Base-by-base conservation (phyloP, 768 basidiomycete genomes). In the Grammothele lineata region DNA sequence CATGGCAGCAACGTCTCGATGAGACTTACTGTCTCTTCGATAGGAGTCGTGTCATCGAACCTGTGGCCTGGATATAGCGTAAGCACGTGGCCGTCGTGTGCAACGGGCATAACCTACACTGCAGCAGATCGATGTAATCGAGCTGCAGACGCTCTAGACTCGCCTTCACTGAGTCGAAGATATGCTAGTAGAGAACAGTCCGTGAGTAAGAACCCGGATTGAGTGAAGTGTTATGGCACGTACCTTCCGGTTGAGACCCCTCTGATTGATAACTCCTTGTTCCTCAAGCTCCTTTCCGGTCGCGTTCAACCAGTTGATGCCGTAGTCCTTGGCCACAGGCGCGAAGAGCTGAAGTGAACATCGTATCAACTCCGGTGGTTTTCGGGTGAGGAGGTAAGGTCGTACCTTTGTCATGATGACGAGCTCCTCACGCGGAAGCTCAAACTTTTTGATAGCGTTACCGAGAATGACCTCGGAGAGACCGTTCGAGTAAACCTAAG, bases 41-140 rank as follows among this genome's bases (percentile, higher is more conserved):
- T 67, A 1, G 72, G 70, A 0, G 72, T 72, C 18, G 68, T 56
- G 12, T 56, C 48, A 48, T 64, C 62, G 40, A 62, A 57, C 4
- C 57, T 51, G 41, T 61, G 59, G 48, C 57, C 52, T 60, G 25
- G 6, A 8, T 8, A 19, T 36, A 17, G 8, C 35, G 17, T 36
- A 14, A 19, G 18, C 35, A 9, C 18, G 35, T 6, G 17, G 12
- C 6, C 9, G 27, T 14, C 27, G 14, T 30, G 27, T 7, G 5
- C 22, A 11, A 12, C 5, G 15, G 5, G 2, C 7, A 3, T 36
- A 10, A 36, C 66, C 37, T 47, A 70, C 75, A 75, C 59, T 76
- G 80, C 23, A 82, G 66, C 3, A 83, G 55, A 55, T 84, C 83
- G 44, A 84, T 72, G 49, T 83, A 77, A 41, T 81, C 79, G 37